phyloP scores from a whole-genome alignment of 495 filamentous ascomycete species.

The Podospora pseudopauciseta region DNA sequence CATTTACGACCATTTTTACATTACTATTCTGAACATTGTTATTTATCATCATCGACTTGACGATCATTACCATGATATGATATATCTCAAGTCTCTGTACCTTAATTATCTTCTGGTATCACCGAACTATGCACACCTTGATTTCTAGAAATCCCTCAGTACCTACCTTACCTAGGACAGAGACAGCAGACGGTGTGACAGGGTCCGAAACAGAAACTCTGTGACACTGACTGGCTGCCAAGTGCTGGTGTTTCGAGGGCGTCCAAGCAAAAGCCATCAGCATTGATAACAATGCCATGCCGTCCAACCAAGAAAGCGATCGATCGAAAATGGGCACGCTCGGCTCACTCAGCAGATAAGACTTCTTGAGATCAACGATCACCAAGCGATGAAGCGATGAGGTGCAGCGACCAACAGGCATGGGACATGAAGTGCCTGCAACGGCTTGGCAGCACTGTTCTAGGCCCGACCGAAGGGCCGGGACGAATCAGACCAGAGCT shows the following conservation, averaged over 20 bases:
- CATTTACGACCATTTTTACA: slow-evolving; percentile 5
- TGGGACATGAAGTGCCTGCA: not conserved
- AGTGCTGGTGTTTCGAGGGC: not conserved
- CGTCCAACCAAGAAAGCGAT: not conserved
- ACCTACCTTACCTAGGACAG: too few species aligned
- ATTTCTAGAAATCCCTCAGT: too few species aligned
- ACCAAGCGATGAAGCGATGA: not conserved
- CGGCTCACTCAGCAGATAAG: too few species aligned
- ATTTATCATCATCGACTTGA: not conserved
- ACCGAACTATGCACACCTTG: too few species aligned
- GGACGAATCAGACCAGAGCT: not conserved
- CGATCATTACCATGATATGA: not conserved
- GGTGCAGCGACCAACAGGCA: not conserved
- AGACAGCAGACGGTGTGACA: not conserved
- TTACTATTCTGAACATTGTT: not conserved
- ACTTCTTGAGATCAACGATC: not conserved
- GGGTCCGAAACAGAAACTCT: not conserved
- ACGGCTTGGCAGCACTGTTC: slow-evolving; percentile 5
- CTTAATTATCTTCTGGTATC: not conserved
- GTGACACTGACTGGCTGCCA: not conserved
- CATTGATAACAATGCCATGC: not conserved
- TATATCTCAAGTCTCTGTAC: too few species aligned
- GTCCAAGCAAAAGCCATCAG: not conserved
- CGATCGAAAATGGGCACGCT: not conserved
- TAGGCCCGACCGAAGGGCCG: not conserved